Conservation (phyloP, 2,329 filamentous ascomycete genomes). For the Pseudogymnoascus sp. region DNA sequence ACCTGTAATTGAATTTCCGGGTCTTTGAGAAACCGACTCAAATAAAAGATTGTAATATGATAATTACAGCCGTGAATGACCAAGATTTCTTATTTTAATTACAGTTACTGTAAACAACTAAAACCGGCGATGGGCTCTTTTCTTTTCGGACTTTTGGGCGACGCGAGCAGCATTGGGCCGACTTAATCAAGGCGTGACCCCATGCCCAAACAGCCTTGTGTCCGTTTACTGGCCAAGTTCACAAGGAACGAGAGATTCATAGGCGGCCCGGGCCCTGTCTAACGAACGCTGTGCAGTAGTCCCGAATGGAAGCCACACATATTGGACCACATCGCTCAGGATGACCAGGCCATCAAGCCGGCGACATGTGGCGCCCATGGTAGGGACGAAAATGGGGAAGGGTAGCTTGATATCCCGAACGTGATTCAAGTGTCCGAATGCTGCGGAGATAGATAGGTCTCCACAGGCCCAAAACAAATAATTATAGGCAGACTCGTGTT, state of each 20-base stretch:
- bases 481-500: not conserved
- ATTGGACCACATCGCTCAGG: conserved; percentile 6
- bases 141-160: conserved; percentile 1
- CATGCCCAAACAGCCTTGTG: not conserved
- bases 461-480: conserved; percentile 3
- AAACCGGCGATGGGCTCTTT: not conserved
- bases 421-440: not conserved
- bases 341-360: conserved; percentile 1
- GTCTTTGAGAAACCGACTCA: not conserved
- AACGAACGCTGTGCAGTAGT: conserved; percentile 3
- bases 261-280: conserved; percentile 2
- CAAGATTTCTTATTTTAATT: not conserved
- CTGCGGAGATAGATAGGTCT: conserved; percentile 4
- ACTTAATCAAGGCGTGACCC: conserved; percentile 4
- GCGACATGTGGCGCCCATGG: conserved; percentile 4
- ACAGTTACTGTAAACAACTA: not conserved
- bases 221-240: not conserved
- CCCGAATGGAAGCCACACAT: conserved; percentile 2
- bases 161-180: conserved; percentile 5
- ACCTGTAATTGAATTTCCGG: not conserved
- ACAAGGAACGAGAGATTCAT: conserved; percentile 7
- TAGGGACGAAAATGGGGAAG: not conserved
- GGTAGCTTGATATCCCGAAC: not conserved
- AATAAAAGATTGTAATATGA: not conserved
- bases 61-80: not conserved